Conservation (phyloP, 208 protist species). For the Acanthamoeba castellanii region DNA sequence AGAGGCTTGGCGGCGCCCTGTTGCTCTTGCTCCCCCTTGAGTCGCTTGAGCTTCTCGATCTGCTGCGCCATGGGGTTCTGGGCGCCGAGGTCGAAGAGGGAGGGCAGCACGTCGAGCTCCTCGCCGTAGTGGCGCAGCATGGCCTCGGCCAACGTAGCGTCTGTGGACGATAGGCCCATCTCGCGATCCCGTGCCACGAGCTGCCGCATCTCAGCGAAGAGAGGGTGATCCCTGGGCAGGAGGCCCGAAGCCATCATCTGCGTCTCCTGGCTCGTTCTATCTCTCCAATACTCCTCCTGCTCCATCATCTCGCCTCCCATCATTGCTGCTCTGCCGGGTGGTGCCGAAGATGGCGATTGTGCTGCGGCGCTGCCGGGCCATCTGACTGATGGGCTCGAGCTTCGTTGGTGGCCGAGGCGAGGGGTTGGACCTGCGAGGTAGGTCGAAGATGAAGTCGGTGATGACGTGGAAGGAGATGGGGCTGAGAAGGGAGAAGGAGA, state of each 20-base stretch:
- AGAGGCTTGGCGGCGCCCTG: background rate
- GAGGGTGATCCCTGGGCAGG: background rate
- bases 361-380: background rate
- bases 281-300: background rate
- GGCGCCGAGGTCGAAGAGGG: background rate
- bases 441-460: background rate
- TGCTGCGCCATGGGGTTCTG: conserved; percentile 54
- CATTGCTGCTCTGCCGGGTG: background rate
- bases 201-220: conserved; percentile 18
- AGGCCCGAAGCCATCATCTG: background rate
- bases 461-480: background rate
- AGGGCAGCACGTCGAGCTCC: conserved; percentile 18
- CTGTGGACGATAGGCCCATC: conserved; percentile 1
- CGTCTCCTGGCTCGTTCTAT: background rate
- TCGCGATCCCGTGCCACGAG: background rate
- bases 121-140: conserved; percentile 26
- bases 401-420: conserved; percentile 10
- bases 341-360: background rate
- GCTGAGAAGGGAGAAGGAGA: background rate
- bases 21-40: conserved; percentile 5
- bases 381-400: background rate
- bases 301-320: too few relatives aligned
- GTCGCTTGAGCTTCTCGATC: conserved; percentile 27
- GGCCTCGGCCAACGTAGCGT: background rate
- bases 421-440: background rate